These are phyloP conservation scores for Dactylellina sp. DNA, from an alignment of 2,329 filamentous ascomycete genomes.

Conservation along the genomic window DNA sequence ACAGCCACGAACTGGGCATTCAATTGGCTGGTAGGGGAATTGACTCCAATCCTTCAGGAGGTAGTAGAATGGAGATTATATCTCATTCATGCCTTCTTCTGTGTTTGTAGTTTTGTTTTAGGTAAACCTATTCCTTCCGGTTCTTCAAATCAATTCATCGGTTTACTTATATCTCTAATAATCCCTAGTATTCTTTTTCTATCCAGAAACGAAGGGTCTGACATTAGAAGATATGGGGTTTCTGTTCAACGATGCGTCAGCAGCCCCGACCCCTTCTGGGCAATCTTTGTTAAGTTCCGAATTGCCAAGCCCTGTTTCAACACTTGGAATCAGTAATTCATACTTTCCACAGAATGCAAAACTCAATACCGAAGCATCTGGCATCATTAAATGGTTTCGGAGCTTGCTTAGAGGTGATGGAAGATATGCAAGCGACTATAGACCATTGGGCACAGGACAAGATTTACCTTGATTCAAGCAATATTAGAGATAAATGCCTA, in stretches of 20 bases:
- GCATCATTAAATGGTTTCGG: conserved; percentile 77
- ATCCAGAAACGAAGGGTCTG: conserved; percentile 95
- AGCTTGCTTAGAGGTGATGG: conserved; percentile 72
- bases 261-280: conserved; percentile 62
- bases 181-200: conserved; percentile 87
- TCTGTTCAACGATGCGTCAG: conserved; percentile 80
- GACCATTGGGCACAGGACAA: conserved; percentile 61
- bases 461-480: conserved; percentile 53
- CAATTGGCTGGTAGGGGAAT: conserved; percentile 95
- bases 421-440: conserved; percentile 64
- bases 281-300: conserved; percentile 65
- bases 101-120: conserved; percentile 91
- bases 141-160: not conserved
- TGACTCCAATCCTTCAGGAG: conserved; percentile 93
- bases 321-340: conserved; percentile 76
- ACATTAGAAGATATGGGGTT: conserved; percentile 96
- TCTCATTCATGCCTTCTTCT: conserved; percentile 95
- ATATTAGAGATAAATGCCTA: not conserved
- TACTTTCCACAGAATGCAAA: conserved; percentile 59
- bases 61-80: conserved; percentile 94
- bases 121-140: conserved; percentile 75
- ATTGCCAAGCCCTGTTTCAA: conserved; percentile 78
- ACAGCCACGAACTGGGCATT: conserved; percentile 98
- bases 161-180: conserved; percentile 39
- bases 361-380: conserved; percentile 63